These are phyloP conservation scores for Podila epigama DNA, from an alignment of 192 early-diverging fungal genomes.

Conservation along the genomic window DNA sequence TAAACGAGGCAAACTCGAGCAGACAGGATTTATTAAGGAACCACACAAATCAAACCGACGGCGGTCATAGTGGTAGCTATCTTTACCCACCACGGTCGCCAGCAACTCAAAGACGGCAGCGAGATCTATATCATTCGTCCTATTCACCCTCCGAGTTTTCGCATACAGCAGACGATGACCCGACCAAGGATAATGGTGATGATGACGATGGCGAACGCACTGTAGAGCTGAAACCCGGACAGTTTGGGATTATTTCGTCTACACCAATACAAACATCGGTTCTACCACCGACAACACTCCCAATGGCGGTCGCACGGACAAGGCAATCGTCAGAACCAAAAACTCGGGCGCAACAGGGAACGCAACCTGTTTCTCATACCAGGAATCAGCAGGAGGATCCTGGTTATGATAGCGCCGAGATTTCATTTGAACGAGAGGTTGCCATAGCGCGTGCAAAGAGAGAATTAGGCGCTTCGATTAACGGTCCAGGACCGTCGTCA, in stretches of 20 bases:
- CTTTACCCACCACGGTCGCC: neutral
- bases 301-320: neutral
- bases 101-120: neutral
- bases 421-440: constrained; percentile 34
- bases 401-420: constrained; percentile 10
- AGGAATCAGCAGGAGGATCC: neutral
- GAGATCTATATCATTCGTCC: constrained; percentile 23
- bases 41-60: no score
- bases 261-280: neutral
- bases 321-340: neutral
- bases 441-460: constrained; percentile 25
- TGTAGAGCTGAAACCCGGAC: constrained; percentile 2
- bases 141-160: constrained; percentile 44
- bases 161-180: neutral
- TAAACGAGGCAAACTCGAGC: no score
- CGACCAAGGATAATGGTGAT: no score
- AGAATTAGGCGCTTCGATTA: constrained; percentile 1
- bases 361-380: neutral
- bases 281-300: neutral
- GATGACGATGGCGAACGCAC: constrained; percentile 24
- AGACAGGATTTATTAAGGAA: no score
- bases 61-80: no score
- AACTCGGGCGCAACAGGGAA: neutral
- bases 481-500: neutral
- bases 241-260: neutral